Evolutionary conservation across 2,329 filamentous ascomycete genomes (phyloP), one percentile per base, ranked within the genome.

Genomic region (Dactylellina parvicollis): DNA sequence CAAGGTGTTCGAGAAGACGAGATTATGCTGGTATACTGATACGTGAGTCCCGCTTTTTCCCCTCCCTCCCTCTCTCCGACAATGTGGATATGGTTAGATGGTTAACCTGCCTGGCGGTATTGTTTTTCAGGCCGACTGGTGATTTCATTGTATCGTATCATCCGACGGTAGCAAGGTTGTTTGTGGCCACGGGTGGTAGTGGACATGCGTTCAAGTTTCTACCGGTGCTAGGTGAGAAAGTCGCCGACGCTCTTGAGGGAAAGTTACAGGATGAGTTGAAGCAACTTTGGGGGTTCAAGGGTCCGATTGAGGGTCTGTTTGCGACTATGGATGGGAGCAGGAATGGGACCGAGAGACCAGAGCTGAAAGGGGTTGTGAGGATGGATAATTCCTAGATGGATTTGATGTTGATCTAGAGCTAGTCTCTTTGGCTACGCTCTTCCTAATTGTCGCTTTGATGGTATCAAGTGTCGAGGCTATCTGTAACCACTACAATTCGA

Each of bases 1-100:
- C 22, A 83, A 89, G 24, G 85, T 86, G 1, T 91, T 90, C 81
- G 81, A 81, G 67, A 82, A 83, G 59, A 89, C 87, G 1, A 83
- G 88, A 22, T 81, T 92, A 59, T 92, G 90, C 81, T 92, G 90
- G 90, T 92, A 92, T 79, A 87, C 87, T 3, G 90, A 92, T 81
- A 92, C 90, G 76, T 75, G 50, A 36, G 50, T 62, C 26, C n/a
- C 14, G 5, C 18, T 30, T 42, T 49, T 55, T 24, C 47, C 16
- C 9, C 30, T 12, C 18, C 22, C 28, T 16, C 18, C 36, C n/a
- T 24, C 14, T 60, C 12, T 65, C 18, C 18, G 14, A 10, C 62
- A 8, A 40, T 24, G 5, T 40, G 26, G 24, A 38, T 30, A 55
- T n/a, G 22, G 5, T 49, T 10, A 14, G 28, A 4, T 47, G 7